phyloP scores from a whole-genome alignment of 140 eudicot species.

The Bidens hawaiensis region DNA sequence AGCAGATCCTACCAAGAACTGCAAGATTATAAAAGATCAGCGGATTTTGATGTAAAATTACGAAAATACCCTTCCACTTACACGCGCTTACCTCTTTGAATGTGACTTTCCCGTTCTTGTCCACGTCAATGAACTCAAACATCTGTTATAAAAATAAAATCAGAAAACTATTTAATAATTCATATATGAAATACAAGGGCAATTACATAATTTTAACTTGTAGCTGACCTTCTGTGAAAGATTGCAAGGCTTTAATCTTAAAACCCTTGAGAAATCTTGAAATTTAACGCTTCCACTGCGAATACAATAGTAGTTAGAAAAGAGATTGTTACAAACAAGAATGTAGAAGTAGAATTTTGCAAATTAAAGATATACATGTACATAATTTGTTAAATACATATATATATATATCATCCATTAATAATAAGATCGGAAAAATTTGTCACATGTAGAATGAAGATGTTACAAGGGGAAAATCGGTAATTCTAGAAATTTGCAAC shows the following conservation, averaged over 20 bases:
- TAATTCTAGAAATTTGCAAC: neutral
- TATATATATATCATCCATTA: neutral
- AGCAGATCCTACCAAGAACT: slow-evolving; percentile 88
- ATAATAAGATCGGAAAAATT: neutral
- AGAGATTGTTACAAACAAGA: neutral
- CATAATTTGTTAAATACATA: neutral
- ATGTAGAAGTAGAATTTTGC: neutral
- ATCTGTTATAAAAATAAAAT: slow-evolving; percentile 46
- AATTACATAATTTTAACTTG: slow-evolving; percentile 3
- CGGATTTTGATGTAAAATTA: slow-evolving; percentile 5
- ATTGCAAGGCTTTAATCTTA: slow-evolving; percentile 59
- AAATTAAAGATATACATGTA: neutral
- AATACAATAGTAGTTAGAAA: slow-evolving; percentile 16
- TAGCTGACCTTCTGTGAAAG: slow-evolving; percentile 67
- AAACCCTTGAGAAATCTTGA: slow-evolving; percentile 53
- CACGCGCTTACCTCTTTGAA: slow-evolving; percentile 60
- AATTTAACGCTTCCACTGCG: slow-evolving; percentile 63
- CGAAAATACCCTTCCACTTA: neutral
- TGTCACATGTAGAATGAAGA: neutral
- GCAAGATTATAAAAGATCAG: slow-evolving; percentile 19
- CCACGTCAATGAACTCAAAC: slow-evolving; percentile 70
- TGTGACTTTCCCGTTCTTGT: slow-evolving; percentile 57
- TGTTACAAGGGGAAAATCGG: neutral
- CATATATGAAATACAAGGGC: slow-evolving; percentile 6
- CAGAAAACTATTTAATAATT: too few species aligned